Evolutionary conservation across 2,329 filamentous ascomycete genomes (phyloP).

Genomic region (Colletotrichum agaves): DNA sequence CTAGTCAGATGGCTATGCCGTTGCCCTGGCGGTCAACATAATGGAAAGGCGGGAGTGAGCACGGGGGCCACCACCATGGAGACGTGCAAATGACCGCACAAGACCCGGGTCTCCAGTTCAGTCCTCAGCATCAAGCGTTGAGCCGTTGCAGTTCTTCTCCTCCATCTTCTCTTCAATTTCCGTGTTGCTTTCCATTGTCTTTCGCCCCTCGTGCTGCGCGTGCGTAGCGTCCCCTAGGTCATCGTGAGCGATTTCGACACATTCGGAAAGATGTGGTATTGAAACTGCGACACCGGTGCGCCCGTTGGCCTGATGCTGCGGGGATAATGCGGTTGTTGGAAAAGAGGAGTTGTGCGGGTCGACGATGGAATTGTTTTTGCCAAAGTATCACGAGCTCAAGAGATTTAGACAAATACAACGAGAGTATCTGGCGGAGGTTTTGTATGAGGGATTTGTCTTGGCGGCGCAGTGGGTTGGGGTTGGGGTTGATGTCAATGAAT

Average conservation of each 20-base stretch:
- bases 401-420: neutral
- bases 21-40: neutral
- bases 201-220: neutral
- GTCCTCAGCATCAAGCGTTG: neutral
- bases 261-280: slow-evolving; percentile 5
- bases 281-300: neutral
- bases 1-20: neutral
- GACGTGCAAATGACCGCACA: neutral
- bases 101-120: neutral
- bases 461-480: neutral
- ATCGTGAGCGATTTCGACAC: slow-evolving; percentile 18
- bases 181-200: neutral
- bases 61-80: neutral
- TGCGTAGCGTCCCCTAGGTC: neutral
- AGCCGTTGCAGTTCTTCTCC: neutral
- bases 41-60: neutral
- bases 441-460: slow-evolving; percentile 9
- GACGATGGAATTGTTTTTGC: neutral
- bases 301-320: neutral
- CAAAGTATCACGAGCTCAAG: neutral
- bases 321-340: neutral
- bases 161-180: neutral
- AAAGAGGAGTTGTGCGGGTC: neutral
- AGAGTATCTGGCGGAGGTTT: neutral
- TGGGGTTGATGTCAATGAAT: neutral